Evolutionary conservation across 257 asterid genomes (phyloP), one percentile per base, ranked within the genome.

Genomic region (Nicotiana benthamiana): DNA sequence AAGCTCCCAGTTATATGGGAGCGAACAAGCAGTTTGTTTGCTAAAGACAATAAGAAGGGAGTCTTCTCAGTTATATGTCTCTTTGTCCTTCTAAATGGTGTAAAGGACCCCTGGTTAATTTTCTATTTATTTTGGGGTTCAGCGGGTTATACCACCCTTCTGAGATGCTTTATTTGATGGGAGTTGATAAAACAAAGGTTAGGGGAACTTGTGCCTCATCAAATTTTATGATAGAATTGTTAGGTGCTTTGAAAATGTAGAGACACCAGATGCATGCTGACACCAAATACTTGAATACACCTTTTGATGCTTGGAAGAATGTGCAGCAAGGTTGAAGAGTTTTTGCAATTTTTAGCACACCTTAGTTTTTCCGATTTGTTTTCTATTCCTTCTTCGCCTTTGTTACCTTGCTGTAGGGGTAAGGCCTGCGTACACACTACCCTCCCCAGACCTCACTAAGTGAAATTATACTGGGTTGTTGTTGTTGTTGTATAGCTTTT

Each of bases 81-180:
- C 43, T 17, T 67, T 67, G 30, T 54, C 18, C 18, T 36, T 12
- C 67, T 61, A 26, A 61, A 61, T 24, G 67, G 67, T 61, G 66
- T 60, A 60, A 60, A 60, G 17, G 17, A 60, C 26, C 4, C 16
- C 32, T 22, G 32, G 15, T 60, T 22, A 11, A 9, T 60, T 60
- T 60, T 60, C 30, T 60, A 43, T 5, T 1, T 34, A 34, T 34
- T 34, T 34, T 34, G 53, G 26, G 75, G 9, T 34, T 67, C 53
- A 67, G 53, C 5, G 18, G 53, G 52, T 66, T 32, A 34, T 66
- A 18, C 4, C 52, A 32, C 52, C 52, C 75, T 16, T 34, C 9
- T 18, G 75, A 32, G 75, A 66, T 66, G 75, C 34, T 32, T 66
- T 66, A 66, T 66, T 66, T 66, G 75, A 9, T 32, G 75, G 75